A percentile compares a stretch with the other conserved stretches of the same genome.
phyloP scores from a whole-genome alignment of 768 basidiomycete genomes.

The Lactarius vividus region DNA sequence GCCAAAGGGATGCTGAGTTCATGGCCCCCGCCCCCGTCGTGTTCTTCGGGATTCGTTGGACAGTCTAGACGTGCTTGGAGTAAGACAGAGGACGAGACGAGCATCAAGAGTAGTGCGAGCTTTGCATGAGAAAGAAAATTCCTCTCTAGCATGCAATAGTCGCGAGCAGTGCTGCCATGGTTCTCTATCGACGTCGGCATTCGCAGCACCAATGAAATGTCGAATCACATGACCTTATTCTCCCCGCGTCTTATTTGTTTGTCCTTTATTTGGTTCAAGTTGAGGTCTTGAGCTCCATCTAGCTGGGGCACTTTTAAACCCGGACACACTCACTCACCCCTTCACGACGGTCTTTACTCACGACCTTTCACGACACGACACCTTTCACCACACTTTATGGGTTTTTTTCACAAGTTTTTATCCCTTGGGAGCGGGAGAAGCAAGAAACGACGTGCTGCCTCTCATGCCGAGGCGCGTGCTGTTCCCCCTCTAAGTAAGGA shows the following conservation, averaged over 20 bases:
- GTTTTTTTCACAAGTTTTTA: constrained; percentile 67
- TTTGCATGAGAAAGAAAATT: constrained; percentile 70
- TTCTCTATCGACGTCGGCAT: constrained; percentile 31
- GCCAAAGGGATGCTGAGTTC: constrained; percentile 47
- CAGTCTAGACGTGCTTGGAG: constrained; percentile 48
- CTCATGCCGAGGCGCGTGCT: constrained; percentile 9
- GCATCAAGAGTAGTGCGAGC: constrained; percentile 59
- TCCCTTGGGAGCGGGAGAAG: constrained; percentile 65
- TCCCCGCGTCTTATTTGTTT: constrained; percentile 13
- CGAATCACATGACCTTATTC: constrained; percentile 10
- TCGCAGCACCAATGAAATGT: neutral
- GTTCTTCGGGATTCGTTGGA: constrained; percentile 26
- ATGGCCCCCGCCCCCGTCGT: constrained; percentile 29
- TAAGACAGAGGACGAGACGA: constrained; percentile 62
- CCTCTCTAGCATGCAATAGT: constrained; percentile 77
- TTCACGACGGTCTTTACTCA: neutral
- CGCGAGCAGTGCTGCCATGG: constrained; percentile 53
- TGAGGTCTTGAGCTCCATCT: constrained; percentile 2
- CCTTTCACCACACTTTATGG: constrained; percentile 44
- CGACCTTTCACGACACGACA: neutral
- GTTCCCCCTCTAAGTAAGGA: constrained; percentile 1
- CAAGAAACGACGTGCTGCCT: constrained; percentile 38
- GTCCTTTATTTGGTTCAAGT: constrained; percentile 21
- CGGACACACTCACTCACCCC: neutral
- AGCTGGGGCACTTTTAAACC: neutral